Conservation (phyloP, 768 basidiomycete species). For the Candolleomyces eurysporus region DNA sequence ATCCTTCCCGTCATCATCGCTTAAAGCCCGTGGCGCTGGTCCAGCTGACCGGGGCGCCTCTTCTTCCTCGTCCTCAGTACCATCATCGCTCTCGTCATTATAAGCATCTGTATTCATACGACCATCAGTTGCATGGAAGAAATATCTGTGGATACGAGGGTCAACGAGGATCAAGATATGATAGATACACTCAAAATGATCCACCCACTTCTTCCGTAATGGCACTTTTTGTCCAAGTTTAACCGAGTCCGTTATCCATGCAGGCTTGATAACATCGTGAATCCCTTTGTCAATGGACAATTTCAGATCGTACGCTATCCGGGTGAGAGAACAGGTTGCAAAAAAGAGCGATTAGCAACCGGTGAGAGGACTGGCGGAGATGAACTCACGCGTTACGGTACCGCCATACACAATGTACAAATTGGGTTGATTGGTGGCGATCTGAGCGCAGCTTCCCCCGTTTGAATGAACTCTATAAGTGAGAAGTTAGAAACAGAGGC, state of each 20-base stretch:
- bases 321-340: neutral
- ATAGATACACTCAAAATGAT: neutral
- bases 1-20: conserved; percentile 40
- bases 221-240: conserved; percentile 52
- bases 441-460: conserved; percentile 65
- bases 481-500: neutral
- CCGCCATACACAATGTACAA: conserved; percentile 70
- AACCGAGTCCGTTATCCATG: conserved; percentile 84
- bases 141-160: conserved; percentile 51
- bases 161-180: neutral
- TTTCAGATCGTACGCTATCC: conserved; percentile 67
- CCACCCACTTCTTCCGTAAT: conserved; percentile 60
- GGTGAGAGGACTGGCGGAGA: neutral
- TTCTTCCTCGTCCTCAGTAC: conserved; percentile 27
- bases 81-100: conserved; percentile 28
- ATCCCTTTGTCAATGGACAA: conserved; percentile 66
- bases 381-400: conserved; percentile 57
- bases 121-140: conserved; percentile 66
- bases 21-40: conserved; percentile 58
- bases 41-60: conserved; percentile 20
- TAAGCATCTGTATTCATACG: conserved; percentile 55
- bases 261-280: conserved; percentile 72
- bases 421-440: conserved; percentile 52
- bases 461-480: conserved; percentile 62
- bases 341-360: neutral